Conservation (phyloP, 1,139 yeast species). For the Hansenula sp. region DNA sequence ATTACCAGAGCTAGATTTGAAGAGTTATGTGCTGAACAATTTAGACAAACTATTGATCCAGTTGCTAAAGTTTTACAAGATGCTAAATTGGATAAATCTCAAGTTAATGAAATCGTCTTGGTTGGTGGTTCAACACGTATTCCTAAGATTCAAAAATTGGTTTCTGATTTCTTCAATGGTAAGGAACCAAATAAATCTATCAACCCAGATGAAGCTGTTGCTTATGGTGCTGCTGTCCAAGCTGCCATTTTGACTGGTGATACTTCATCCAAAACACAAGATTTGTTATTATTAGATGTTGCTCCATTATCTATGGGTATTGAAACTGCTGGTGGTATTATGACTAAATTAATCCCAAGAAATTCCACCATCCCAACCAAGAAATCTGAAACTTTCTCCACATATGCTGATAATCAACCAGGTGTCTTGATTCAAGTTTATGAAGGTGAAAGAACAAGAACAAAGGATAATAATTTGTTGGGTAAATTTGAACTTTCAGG, state of each 20-base stretch:
- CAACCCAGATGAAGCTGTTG: conserved; percentile 76
- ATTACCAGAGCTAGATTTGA: conserved; percentile 89
- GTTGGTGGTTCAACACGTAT: conserved; percentile 94
- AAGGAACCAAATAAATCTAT: conserved; percentile 83
- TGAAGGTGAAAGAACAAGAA: conserved; percentile 97
- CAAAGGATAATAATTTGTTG: conserved; percentile 90
- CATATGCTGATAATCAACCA: conserved; percentile 97
- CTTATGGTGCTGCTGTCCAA: conserved; percentile 77
- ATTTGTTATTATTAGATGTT: conserved; percentile 83
- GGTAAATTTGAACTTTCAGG: conserved; percentile 96
- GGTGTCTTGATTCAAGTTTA: conserved; percentile 93
- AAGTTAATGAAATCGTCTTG: conserved; percentile 78
- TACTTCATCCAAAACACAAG: conserved; percentile 76
- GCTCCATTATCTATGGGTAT: conserved; percentile 94
- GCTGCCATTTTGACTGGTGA: conserved; percentile 93
- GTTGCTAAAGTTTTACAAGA: conserved; percentile 82
- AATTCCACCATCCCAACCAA: conserved; percentile 96
- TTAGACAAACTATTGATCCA: conserved; percentile 79
- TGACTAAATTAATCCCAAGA: conserved; percentile 96
- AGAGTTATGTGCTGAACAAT: conserved; percentile 76
- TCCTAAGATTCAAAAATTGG: conserved; percentile 84
- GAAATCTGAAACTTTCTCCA: conserved; percentile 94
- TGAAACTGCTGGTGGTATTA: conserved; percentile 97
- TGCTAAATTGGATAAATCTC: conserved; percentile 70
- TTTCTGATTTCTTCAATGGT: conserved; percentile 83